phyloP scores from a whole-genome alignment of 495 filamentous ascomycete species.

The Xeromyces bisporus region DNA sequence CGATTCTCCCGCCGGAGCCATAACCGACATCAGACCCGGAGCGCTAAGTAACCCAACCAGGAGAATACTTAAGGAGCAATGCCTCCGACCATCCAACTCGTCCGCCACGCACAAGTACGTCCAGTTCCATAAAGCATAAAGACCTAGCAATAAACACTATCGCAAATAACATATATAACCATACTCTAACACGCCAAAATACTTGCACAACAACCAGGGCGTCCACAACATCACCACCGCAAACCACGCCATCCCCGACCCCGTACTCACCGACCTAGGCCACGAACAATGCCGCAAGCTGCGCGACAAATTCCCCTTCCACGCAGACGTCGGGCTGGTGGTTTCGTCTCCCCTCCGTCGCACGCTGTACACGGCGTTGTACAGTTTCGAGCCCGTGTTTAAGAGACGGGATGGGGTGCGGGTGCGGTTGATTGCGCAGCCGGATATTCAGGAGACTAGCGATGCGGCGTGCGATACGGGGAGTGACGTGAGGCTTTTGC shows the following conservation, averaged over 20 bases:
- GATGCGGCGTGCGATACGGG: slow-evolving; percentile 70
- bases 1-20: too few relatives aligned
- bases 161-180: background rate
- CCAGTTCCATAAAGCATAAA: background rate
- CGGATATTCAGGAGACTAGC: slow-evolving; percentile 68
- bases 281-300: slow-evolving; percentile 57
- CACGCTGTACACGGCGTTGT: slow-evolving; percentile 65
- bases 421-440: slow-evolving; percentile 48
- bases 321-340: slow-evolving; percentile 48
- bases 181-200: background rate
- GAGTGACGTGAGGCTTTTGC: slow-evolving; percentile 32
- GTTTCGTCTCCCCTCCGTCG: slow-evolving; percentile 71
- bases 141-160: background rate
- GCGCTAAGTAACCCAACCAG: too few relatives aligned
- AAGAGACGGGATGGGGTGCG: slow-evolving; percentile 27
- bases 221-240: slow-evolving; percentile 61
- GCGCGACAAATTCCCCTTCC: slow-evolving; percentile 41
- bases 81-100: background rate
- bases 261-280: slow-evolving; percentile 61
- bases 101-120: slow-evolving; percentile 2
- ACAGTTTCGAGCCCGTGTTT: slow-evolving; percentile 44
- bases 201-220: too few relatives aligned
- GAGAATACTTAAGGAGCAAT: too few relatives aligned
- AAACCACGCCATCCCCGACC: slow-evolving; percentile 62
- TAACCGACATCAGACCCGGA: slow-evolving; percentile 5